Base-by-base conservation (phyloP, 2,329 filamentous ascomycete species). In the Trichoderma koningiopsis region DNA sequence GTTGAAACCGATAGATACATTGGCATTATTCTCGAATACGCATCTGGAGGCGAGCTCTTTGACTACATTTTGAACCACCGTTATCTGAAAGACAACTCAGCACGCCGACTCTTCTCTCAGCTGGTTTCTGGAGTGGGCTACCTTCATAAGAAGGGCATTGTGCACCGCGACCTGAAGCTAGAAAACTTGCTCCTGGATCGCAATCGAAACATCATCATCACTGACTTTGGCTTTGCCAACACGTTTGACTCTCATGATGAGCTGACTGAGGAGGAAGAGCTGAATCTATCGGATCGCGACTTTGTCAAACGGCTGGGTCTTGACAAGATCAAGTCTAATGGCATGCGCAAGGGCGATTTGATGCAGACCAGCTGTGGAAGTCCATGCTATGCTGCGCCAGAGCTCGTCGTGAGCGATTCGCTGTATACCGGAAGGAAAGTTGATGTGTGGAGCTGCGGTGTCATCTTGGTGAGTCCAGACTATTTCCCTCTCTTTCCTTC, bases 321-420 rank as follows among this genome's bases (percentile, higher is more conserved):
- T 60, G 95, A 98, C 79, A 91, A 89, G 75, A 81, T 92, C 49
- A 90, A 92, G 75, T 79, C 88, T 14, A 92, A 92, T 73, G 94
- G 93, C 16, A 86, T 89, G 76, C 88, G 95, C 71, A 89, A 94
- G 75, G 96, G 96, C 47, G 96, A 99, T 82, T 83, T 99, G 76
- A 99, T 99, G 96, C 95, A 97, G 81, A 99, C 96, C 13, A 98
- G 96, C 79, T 99, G 96, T 79, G 96, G 96, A 72, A 98, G 95
- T 80, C 96, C 96, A 8, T 99, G 96, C 78, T 99, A 99, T 80
- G 96, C 96, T 60, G 96, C 96, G 16, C 96, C 96, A 5, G 96
- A 99, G 82, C 85, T 99, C 66, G 96, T 99, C 16, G 96, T 99
- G 71, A 98, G 94, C 79, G 96, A 99, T 80, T 97, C 94, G 19